A percentile compares a stretch with the other conserved stretches of the same genome.
phyloP scores from a whole-genome alignment of 345 rosid genomes.

The Populus alba region DNA sequence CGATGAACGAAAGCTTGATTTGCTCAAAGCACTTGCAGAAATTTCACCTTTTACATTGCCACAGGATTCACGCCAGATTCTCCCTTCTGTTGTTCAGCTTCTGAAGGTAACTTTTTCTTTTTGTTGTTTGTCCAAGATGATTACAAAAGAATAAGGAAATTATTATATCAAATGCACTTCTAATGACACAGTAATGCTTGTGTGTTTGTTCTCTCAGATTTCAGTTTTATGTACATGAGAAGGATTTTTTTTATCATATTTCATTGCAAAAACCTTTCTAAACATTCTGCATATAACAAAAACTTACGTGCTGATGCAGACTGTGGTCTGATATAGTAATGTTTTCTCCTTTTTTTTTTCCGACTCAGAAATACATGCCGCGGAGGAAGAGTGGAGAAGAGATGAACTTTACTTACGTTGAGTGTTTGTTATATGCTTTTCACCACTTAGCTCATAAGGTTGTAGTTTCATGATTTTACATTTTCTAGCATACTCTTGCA shows the following conservation, averaged over 20 bases:
- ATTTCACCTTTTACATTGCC: conserved; percentile 83
- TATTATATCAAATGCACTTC: neutral
- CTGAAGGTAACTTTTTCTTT: conserved; percentile 55
- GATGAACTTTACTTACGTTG: conserved; percentile 90
- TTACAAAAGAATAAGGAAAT: neutral
- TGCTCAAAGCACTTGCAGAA: conserved; percentile 94
- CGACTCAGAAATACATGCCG: conserved; percentile 83
- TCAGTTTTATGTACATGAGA: neutral
- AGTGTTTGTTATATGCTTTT: conserved; percentile 82
- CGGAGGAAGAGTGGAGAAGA: conserved; percentile 88
- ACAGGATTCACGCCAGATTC: conserved; percentile 90
- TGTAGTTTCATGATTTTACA: conserved; percentile 11
- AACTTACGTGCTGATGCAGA: neutral
- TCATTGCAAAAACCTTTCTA: neutral
- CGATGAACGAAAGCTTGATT: conserved; percentile 91
- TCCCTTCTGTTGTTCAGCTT: conserved; percentile 84
- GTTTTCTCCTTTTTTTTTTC: conserved; percentile 19
- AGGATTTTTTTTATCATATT: neutral
- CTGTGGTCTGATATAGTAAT: neutral
- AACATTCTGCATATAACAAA: neutral
- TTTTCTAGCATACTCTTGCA: neutral
- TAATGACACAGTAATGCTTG: neutral
- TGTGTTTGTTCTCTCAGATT: neutral
- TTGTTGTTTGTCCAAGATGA: too few relatives aligned
- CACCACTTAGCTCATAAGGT: conserved; percentile 98